A percentile compares a stretch with the other conserved stretches of the same genome.
Conservation (phyloP, 768 basidiomycete species). For the Rhizopogon roseolus region DNA sequence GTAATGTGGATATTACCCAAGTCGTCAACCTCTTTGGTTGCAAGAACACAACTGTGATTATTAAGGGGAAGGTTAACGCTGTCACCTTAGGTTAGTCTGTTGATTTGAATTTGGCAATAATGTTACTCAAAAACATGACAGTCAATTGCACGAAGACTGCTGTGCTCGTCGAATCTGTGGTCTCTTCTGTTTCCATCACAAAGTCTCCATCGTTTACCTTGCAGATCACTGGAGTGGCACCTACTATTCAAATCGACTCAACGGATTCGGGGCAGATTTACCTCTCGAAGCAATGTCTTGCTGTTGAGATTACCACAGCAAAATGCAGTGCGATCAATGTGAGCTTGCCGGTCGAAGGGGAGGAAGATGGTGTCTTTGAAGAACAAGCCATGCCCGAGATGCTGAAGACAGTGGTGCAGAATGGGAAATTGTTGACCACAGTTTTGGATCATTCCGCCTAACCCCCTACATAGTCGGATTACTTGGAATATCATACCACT, state of each 20-base stretch:
- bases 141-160: slow-evolving; percentile 88
- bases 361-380: slow-evolving; percentile 88
- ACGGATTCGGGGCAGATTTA: slow-evolving; percentile 96
- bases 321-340: slow-evolving; percentile 95
- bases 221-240: slow-evolving; percentile 85
- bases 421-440: slow-evolving; percentile 82
- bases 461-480: background rate
- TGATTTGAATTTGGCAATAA: background rate
- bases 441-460: slow-evolving; percentile 84
- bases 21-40: slow-evolving; percentile 87
- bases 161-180: slow-evolving; percentile 85
- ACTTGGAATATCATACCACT: background rate
- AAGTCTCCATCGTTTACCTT: slow-evolving; percentile 90
- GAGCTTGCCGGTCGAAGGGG: slow-evolving; percentile 77
- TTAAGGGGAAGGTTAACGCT: slow-evolving; percentile 95
- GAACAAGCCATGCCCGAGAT: slow-evolving; percentile 94
- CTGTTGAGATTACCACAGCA: slow-evolving; percentile 84
- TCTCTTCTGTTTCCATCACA: slow-evolving; percentile 87
- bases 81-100: slow-evolving; percentile 69
- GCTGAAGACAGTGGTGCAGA: slow-evolving; percentile 78
- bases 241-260: slow-evolving; percentile 90
- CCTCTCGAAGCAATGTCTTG: slow-evolving; percentile 77
- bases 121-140: slow-evolving; percentile 24
- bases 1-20: slow-evolving; percentile 74
- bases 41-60: slow-evolving; percentile 75